A percentile compares a stretch with the other conserved stretches of the same genome.
These are phyloP conservation scores for Pisolithus orientalis DNA, from an alignment of 768 basidiomycete genomes.

Conservation along the genomic window DNA sequence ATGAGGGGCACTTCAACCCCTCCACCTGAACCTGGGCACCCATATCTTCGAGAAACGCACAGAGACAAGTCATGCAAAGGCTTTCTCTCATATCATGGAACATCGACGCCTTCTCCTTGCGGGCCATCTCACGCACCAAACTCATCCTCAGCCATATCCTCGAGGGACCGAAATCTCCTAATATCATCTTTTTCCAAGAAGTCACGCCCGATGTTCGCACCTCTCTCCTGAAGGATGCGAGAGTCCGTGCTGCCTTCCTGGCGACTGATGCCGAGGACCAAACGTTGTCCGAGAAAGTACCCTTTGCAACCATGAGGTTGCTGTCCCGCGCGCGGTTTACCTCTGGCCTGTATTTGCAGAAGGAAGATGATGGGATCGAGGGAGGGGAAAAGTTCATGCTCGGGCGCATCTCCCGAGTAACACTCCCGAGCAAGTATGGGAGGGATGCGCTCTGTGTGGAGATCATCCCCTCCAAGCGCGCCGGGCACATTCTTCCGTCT, in stretches of 20 bases:
- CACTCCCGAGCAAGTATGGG: slow-evolving; percentile 32
- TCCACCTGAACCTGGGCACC: slow-evolving; percentile 19
- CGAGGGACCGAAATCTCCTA: slow-evolving; percentile 24
- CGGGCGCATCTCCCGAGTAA: slow-evolving; percentile 11
- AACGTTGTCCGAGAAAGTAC: slow-evolving; percentile 25
- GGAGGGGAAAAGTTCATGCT: background rate
- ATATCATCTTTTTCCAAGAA: slow-evolving; percentile 37
- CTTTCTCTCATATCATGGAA: slow-evolving; percentile 34
- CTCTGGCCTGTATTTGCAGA: background rate
- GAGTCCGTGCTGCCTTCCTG: slow-evolving; percentile 30
- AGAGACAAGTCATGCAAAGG: slow-evolving; percentile 9
- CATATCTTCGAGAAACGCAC: slow-evolving; percentile 17
- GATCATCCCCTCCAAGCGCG: slow-evolving; percentile 21
- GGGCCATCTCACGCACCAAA: slow-evolving; percentile 27
- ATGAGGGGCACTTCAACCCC: slow-evolving; percentile 11
- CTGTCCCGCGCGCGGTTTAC: slow-evolving; percentile 21
- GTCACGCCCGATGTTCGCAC: slow-evolving; percentile 26
- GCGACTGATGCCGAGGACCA: slow-evolving; percentile 34
- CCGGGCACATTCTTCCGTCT: slow-evolving; percentile 24
- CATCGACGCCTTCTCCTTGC: slow-evolving; percentile 28
- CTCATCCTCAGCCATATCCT: slow-evolving; percentile 31
- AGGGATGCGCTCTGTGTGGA: slow-evolving; percentile 35
- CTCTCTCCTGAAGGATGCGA: slow-evolving; percentile 27
- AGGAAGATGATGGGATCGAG: background rate
- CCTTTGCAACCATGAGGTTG: slow-evolving; percentile 22